Conservation (phyloP, 2,329 filamentous ascomycete species). For the Drechslera avenae region DNA sequence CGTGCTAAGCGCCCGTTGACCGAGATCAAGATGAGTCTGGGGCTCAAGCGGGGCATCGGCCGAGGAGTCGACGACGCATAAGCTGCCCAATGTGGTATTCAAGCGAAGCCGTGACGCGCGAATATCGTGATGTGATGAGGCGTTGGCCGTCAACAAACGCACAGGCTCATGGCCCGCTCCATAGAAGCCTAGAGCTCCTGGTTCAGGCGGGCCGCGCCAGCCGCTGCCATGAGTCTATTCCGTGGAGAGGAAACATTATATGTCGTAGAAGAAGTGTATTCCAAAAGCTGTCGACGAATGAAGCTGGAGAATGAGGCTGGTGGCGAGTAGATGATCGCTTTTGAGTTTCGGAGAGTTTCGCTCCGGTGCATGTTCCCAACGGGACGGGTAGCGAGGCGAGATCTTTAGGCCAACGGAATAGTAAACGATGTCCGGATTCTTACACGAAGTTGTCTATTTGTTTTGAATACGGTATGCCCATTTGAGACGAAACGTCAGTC, state of each 20-base stretch:
- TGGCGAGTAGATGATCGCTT: constrained; percentile 4
- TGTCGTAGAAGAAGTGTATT: constrained; percentile 3
- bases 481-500: constrained; percentile 9
- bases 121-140: constrained; percentile 9
- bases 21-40: constrained; percentile 13
- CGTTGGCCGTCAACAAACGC: constrained; percentile 17
- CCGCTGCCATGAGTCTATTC: neutral
- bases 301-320: constrained; percentile 8
- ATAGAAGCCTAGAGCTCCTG: constrained; percentile 7
- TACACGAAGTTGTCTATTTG: constrained; percentile 13
- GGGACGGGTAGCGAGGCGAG: constrained; percentile 25
- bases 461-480: constrained; percentile 9
- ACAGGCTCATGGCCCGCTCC: constrained; percentile 18
- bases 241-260: neutral
- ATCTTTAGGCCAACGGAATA: constrained; percentile 18
- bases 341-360: constrained; percentile 10
- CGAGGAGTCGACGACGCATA: constrained; percentile 19
- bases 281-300: constrained; percentile 1
- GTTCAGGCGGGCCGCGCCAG: constrained; percentile 15
- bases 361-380: constrained; percentile 25
- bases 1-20: constrained; percentile 10
- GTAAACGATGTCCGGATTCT: constrained; percentile 5
- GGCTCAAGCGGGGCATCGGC: constrained; percentile 25
- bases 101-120: constrained; percentile 20
- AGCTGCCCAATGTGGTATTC: constrained; percentile 10